These are phyloP conservation scores for Pyricularia sp. DNA, from an alignment of 2,329 filamentous ascomycete species.

Conservation along the genomic window DNA sequence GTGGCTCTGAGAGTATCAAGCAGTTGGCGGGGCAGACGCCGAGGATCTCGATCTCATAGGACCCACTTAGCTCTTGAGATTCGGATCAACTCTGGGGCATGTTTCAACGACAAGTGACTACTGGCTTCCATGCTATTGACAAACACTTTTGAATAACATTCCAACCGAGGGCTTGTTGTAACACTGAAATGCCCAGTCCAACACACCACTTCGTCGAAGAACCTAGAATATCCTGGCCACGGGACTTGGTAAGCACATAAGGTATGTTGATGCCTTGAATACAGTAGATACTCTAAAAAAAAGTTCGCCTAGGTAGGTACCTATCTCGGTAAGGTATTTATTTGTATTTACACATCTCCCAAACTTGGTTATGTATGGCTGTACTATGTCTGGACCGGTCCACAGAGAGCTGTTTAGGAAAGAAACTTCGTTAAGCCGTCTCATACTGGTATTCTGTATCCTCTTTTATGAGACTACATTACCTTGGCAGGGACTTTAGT, in stretches of 20 bases:
- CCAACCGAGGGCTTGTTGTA: neutral
- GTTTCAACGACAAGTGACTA: neutral
- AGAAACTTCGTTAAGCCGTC: neutral
- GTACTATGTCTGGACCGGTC: neutral
- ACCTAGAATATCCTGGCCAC: neutral
- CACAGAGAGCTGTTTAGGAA: neutral
- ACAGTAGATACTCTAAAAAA: neutral
- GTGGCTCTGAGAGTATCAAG: neutral
- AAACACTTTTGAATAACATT: neutral
- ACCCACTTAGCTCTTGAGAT: neutral
- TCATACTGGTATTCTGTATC: neutral
- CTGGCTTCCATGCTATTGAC: neutral
- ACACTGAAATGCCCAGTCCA: neutral
- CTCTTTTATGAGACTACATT: neutral
- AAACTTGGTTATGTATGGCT: neutral
- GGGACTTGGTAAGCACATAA: neutral
- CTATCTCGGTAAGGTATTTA: no score
- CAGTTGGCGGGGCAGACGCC: neutral
- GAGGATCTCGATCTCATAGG: neutral
- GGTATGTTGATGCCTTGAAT: neutral
- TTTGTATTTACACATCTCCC: no score
- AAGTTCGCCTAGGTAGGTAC: neutral
- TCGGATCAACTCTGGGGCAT: neutral
- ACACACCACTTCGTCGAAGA: neutral
- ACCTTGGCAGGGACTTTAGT: neutral